Evolutionary conservation across 2,329 filamentous ascomycete species (phyloP).

Genomic region (Phaeosphaeria sp.): DNA sequence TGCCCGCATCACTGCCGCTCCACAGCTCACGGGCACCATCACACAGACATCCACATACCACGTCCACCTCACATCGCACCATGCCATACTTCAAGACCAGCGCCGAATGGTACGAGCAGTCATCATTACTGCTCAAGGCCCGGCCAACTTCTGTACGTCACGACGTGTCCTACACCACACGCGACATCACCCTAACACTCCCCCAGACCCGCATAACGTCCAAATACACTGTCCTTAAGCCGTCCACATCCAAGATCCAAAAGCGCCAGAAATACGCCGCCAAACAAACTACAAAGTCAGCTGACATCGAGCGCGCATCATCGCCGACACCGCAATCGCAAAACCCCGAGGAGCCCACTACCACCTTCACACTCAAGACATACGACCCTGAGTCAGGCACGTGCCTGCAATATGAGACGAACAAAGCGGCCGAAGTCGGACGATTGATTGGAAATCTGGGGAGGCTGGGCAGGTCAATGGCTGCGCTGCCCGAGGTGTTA

Average conservation of each 20-base stretch:
- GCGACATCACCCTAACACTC: slow-evolving; percentile 16
- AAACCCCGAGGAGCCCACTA: slow-evolving; percentile 49
- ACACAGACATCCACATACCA: slow-evolving; percentile 17
- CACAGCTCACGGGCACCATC: slow-evolving; percentile 1
- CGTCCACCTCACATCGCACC: slow-evolving; percentile 18
- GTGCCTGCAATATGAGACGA: slow-evolving; percentile 88
- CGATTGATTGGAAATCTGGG: slow-evolving; percentile 80
- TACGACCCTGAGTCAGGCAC: slow-evolving; percentile 84
- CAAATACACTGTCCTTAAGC: slow-evolving; percentile 77
- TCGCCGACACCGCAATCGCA: slow-evolving; percentile 37
- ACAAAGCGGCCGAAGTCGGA: slow-evolving; percentile 88
- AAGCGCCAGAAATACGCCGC: slow-evolving; percentile 43
- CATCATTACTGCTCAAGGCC: slow-evolving; percentile 82
- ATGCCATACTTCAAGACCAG: slow-evolving; percentile 86
- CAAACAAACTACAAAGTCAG: slow-evolving; percentile 37
- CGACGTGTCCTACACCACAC: slow-evolving; percentile 9
- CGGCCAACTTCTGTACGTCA: slow-evolving; percentile 78
- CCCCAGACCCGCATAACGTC: slow-evolving; percentile 86
- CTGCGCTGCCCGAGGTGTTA: slow-evolving; percentile 53
- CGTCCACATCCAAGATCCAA: slow-evolving; percentile 38
- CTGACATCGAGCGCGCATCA: slow-evolving; percentile 27
- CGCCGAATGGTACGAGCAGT: slow-evolving; percentile 92
- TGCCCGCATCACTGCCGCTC: slow-evolving; percentile 16
- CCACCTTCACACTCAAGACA: slow-evolving; percentile 83
- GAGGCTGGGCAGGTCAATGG: slow-evolving; percentile 71